Evolutionary conservation across 768 basidiomycete genomes (phyloP).

Genomic region (Trametes cingulata): DNA sequence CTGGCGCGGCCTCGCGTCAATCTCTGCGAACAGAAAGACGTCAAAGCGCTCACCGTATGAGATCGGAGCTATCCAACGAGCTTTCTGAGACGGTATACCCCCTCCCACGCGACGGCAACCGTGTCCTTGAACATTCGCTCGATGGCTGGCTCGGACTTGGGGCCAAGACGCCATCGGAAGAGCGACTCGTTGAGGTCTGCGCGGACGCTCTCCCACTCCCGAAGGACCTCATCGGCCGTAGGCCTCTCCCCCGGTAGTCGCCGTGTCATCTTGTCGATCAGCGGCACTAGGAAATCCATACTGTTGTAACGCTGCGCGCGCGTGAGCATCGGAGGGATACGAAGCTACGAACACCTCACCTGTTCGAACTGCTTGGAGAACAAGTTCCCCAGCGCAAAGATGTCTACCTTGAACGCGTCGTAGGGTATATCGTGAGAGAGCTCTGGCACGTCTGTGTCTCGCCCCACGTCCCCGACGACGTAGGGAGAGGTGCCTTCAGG

Average conservation of each 20-base stretch:
- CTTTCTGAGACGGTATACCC: background rate
- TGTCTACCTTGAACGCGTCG: constrained; percentile 28
- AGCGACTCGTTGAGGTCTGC: background rate
- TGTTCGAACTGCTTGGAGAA: constrained; percentile 22
- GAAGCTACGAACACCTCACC: background rate
- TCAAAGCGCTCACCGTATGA: background rate
- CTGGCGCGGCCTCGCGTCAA: too few relatives aligned
- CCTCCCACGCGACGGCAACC: constrained; percentile 1
- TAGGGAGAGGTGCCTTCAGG: constrained; percentile 8
- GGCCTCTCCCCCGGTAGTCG: constrained; percentile 8
- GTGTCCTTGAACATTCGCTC: background rate
- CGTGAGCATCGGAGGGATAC: background rate
- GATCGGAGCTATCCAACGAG: background rate
- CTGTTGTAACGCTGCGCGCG: constrained; percentile 10
- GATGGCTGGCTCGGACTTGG: background rate
- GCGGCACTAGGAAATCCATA: constrained; percentile 12
- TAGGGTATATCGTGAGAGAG: constrained; percentile 22
- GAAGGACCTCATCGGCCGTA: constrained; percentile 9
- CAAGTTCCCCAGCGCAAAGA: constrained; percentile 24
- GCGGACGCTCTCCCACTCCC: constrained; percentile 6
- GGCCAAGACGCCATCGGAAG: background rate
- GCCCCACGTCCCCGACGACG: constrained; percentile 20
- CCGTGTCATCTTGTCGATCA: constrained; percentile 18
- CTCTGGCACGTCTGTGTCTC: constrained; percentile 28
- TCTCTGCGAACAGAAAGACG: too few relatives aligned